Percentiles rank a stretch among this genome's conserved stretches.
Conservation (phyloP, 495 filamentous ascomycete species). For the Massariosphaeria phaeospora region DNA sequence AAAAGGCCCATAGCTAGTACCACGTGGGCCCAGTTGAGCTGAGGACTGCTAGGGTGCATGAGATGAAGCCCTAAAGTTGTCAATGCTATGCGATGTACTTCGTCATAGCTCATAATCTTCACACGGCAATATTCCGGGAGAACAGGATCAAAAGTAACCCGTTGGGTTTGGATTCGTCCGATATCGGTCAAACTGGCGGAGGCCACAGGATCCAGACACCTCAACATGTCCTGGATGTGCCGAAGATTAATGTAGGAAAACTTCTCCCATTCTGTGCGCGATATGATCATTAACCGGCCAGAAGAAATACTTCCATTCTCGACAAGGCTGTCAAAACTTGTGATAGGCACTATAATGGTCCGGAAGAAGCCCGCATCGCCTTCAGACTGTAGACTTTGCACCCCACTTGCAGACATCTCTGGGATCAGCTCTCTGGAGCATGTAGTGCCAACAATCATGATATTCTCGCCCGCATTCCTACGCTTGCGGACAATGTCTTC, state of each 20-base stretch:
- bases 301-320: not conserved
- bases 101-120: conserved; percentile 33
- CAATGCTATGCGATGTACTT: conserved; percentile 38
- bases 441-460: conserved; percentile 72
- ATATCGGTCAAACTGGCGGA: not conserved
- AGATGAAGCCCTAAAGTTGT: conserved; percentile 35
- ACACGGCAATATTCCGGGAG: conserved; percentile 12
- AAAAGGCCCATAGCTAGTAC: conserved; percentile 32
- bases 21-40: conserved; percentile 26
- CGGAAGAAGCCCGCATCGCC: conserved; percentile 42
- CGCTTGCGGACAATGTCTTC: conserved; percentile 64
- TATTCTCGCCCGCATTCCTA: conserved; percentile 60
- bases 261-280: conserved; percentile 41
- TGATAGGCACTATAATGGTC: conserved; percentile 49
- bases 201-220: conserved; percentile 38
- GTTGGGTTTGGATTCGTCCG: not conserved
- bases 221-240: conserved; percentile 64
- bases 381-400: conserved; percentile 46
- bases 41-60: not conserved
- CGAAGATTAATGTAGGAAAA: conserved; percentile 59
- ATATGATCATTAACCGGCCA: not conserved
- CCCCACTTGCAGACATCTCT: conserved; percentile 47
- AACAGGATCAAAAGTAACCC: not conserved
- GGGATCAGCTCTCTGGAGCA: conserved; percentile 50
- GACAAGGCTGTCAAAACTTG: not conserved